Percentiles rank a stretch among this genome's conserved stretches.
Conservation (phyloP, 23 red algal species). For the Gracilaria gracilis region DNA sequence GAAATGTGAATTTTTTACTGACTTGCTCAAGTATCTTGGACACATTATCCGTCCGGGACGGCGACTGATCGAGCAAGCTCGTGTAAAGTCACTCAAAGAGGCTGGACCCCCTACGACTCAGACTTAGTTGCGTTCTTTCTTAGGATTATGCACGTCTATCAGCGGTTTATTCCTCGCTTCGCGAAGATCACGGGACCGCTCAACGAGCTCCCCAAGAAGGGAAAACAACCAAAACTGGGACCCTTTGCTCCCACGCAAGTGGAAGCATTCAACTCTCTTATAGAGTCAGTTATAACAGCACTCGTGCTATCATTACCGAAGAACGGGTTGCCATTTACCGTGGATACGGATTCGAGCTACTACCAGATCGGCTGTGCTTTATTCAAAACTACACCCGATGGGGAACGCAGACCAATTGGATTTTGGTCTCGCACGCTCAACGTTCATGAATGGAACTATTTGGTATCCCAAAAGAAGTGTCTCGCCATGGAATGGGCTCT, state of each 20-base stretch:
- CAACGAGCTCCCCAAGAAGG: not conserved
- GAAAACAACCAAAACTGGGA: not conserved
- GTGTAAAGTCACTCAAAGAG: not conserved
- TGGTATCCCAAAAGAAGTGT: not conserved
- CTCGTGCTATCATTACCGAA: too few relatives aligned
- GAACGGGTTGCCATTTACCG: too few relatives aligned
- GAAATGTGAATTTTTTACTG: constrained; percentile 6
- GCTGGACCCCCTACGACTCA: not conserved
- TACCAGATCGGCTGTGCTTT: not conserved
- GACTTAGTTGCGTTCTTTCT: not conserved
- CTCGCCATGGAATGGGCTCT: not conserved
- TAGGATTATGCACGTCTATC: not conserved
- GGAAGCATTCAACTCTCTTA: too few relatives aligned
- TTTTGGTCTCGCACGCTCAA: not conserved
- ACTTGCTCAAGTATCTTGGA: constrained; percentile 12
- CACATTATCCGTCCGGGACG: not conserved
- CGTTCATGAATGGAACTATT: not conserved
- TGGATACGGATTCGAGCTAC: too few relatives aligned
- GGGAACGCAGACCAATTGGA: not conserved
- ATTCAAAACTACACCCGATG: not conserved
- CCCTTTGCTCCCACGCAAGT: too few relatives aligned
- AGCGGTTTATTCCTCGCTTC: not conserved
- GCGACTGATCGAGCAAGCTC: not conserved
- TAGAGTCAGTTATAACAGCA: too few relatives aligned
- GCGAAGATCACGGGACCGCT: not conserved